Base-by-base conservation (phyloP, 805 yeast species). In the Myxozyma geophila region DNA sequence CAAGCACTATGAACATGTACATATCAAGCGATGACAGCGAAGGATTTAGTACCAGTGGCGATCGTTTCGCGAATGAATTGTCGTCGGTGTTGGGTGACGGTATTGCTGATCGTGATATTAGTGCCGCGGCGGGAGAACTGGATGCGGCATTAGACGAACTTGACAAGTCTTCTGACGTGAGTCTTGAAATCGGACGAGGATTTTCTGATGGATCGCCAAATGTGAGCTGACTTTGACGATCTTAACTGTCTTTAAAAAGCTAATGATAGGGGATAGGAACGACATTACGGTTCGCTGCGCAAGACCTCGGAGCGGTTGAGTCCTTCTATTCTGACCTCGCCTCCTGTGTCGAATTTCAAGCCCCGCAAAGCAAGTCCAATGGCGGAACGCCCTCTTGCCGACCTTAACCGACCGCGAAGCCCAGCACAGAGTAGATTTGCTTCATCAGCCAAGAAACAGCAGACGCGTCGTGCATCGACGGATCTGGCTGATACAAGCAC, bases 101-200 rank as follows among this genome's bases (percentile, higher is more conserved):
- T 15, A 56, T 43, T 43, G 58, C 52, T 9, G 17, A 19, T 12
- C n/a, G 47, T 19, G 56, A 56, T 8, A 59, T 59, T 36, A 51
- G 53, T 23, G 62, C 48, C 15, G 57, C 58, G 7, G 54, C 55
- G 12, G 52, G 54, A 7, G 63, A 41, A 40, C 48, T 60, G 5
- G 63, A 60, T 36, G 63, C 54, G 15, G 63, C 50, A 9, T 35
- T 55, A 15, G 59, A 54, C n/a, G 47, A 49, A n/a, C 40, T 54
- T 23, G 58, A 37, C 39, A 35, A 10, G 19, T 54, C 58, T 2
- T 54, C 58, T 15, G 58, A 44, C 7, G 17, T 36, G 12, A 54
- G 58, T 23, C 35, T 54, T 17, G 58, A 54, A 35, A 5, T 54
- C 12, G 58, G 58, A 13, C 40, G 58, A 2, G 58, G 51, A 10